phyloP scores from a whole-genome alignment of 225 moss, liverwort and hornwort genomes.

The Lunularia cruciata region DNA sequence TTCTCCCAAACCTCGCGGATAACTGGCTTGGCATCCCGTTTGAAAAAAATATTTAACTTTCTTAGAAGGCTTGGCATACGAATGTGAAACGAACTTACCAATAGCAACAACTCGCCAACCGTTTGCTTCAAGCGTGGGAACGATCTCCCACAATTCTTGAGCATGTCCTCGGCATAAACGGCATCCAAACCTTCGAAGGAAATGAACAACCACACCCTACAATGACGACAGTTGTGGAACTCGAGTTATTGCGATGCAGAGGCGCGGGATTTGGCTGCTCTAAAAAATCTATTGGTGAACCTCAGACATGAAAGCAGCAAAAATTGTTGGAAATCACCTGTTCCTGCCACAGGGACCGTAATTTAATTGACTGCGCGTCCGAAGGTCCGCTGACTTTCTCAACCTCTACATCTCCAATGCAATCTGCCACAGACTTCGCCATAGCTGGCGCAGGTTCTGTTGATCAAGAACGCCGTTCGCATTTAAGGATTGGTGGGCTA shows the following conservation, averaged over 20 bases:
- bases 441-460: constrained; percentile 14
- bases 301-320: neutral
- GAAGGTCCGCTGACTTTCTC: constrained; percentile 75
- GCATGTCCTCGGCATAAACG: constrained; percentile 77
- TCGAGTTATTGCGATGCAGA: no score
- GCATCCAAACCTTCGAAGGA: constrained; percentile 92
- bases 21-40: no score
- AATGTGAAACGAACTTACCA: constrained; percentile 44
- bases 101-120: constrained; percentile 72
- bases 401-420: constrained; percentile 67
- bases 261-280: no score
- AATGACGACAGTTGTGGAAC: neutral
- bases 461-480: neutral
- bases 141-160: constrained; percentile 68
- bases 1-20: no score
- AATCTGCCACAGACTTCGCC: constrained; percentile 53
- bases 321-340: constrained; percentile 45
- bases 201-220: constrained; percentile 81
- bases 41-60: no score
- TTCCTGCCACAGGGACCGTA: constrained; percentile 75
- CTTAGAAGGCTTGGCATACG: neutral
- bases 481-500: neutral
- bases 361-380: constrained; percentile 40
- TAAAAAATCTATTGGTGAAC: neutral
- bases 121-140: constrained; percentile 67